Base-by-base conservation (phyloP, 371 early-diverging fungal genomes). In the Rhizomucor pusillus region DNA sequence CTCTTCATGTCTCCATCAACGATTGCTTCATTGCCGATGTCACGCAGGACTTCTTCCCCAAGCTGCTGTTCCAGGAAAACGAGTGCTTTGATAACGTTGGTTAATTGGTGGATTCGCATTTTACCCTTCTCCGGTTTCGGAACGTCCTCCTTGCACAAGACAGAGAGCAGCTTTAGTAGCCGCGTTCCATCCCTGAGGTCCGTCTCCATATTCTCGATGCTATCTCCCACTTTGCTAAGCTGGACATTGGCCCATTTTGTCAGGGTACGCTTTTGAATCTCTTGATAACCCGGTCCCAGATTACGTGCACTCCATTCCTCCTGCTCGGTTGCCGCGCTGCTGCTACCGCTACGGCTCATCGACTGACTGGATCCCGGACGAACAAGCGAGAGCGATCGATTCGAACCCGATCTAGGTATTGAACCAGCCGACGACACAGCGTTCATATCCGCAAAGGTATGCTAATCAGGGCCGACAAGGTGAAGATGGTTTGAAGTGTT, bases 241-340 rank as follows among this genome's bases (percentile, higher is more conserved):
- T 90, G 83, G 50, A 76, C 72, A 62, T 93, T 93, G 59, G 88
- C 82, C 93, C 93, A 93, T 47, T 86, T 86, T 37, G 88, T 90
- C 51, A 93, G 82, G 5, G 91, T 86, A 39, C 85, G 84, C 52
- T 80, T 84, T 67, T 93, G 91, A 10, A 87, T 84, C 51, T 79
- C 81, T 47, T 73, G 69, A 49, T 77, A 77, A 25, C 71, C 73
- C 22, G 65, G 57, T 33, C 69, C 59, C n/a, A 77, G 65, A 55
- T 68, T 72, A 16, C 70, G 68, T 33, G 62, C 62, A 14, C 56
- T 50, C 56, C 47, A 50, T 43, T 25, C 44, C 22, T 62, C 57
- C 5, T 45, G 33, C 33, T 43, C 44, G 19, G 16, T 45, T 5
- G 43, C 49, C 34, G 33, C 49, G 41, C 20, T 48, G 37, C 47